Conservation (phyloP, 2,329 filamentous ascomycete genomes). For the Xylaria sp. region DNA sequence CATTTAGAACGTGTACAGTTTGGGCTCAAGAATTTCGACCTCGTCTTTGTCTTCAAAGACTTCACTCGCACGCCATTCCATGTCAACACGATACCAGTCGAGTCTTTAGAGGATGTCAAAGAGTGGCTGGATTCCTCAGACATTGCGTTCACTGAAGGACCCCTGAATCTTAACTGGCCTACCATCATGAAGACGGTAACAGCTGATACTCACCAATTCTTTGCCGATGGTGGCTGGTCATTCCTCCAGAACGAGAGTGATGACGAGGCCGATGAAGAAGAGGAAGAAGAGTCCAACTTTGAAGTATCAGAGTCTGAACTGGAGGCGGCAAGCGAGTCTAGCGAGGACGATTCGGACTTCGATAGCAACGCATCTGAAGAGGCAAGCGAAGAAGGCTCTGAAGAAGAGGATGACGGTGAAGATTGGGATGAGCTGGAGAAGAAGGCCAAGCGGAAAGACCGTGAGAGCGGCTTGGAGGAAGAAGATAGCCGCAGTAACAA, state of each 20-base stretch:
- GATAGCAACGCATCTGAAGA: constrained; percentile 88
- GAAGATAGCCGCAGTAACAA: constrained; percentile 79
- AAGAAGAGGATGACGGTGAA: constrained; percentile 79
- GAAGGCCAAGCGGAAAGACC: constrained; percentile 88
- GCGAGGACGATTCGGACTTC: constrained; percentile 89
- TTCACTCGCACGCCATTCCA: constrained; percentile 90
- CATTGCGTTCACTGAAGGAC: constrained; percentile 92
- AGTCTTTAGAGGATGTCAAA: constrained; percentile 93
- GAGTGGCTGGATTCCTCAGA: constrained; percentile 98
- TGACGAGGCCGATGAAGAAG: constrained; percentile 81
- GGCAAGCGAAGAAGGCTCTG: constrained; percentile 79
- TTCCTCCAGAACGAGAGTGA: constrained; percentile 92
- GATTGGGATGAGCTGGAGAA: constrained; percentile 96
- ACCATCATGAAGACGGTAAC: constrained; percentile 99
- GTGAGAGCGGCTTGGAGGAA: constrained; percentile 75
- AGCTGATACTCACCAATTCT: constrained; percentile 93
- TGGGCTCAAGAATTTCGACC: constrained; percentile 97
- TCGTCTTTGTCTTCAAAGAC: constrained; percentile 98
- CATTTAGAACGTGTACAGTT: constrained; percentile 97
- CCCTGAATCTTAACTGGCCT: constrained; percentile 97
- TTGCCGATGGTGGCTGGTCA: constrained; percentile 92
- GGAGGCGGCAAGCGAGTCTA: constrained; percentile 80
- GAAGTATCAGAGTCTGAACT: constrained; percentile 90
- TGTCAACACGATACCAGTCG: constrained; percentile 98
- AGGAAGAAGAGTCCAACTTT: constrained; percentile 91